phyloP scores from a whole-genome alignment of 768 basidiomycete species.

The Russula earlei region DNA sequence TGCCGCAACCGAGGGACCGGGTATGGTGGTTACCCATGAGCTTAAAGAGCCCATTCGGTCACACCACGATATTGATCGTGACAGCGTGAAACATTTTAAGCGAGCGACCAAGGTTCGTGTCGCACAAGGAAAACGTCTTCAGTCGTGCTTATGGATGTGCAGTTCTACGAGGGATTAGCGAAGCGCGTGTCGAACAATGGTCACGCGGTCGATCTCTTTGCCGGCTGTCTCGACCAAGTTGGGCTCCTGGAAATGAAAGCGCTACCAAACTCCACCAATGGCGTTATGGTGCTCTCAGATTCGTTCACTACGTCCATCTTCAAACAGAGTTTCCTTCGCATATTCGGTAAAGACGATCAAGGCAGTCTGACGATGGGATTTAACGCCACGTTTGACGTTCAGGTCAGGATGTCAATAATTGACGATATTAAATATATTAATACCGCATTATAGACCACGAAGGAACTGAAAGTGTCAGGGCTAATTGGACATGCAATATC shows the following conservation, averaged over 20 bases:
- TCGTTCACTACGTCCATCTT: constrained; percentile 97
- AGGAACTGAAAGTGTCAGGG: constrained; percentile 97
- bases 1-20: constrained; percentile 92
- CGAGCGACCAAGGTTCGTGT: constrained; percentile 78
- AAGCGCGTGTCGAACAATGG: constrained; percentile 92
- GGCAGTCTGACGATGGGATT: constrained; percentile 95
- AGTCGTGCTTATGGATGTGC: neutral
- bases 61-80: constrained; percentile 97
- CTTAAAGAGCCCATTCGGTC: constrained; percentile 95
- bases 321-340: constrained; percentile 93
- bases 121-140: neutral
- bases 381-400: constrained; percentile 97
- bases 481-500: constrained; percentile 97
- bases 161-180: constrained; percentile 95
- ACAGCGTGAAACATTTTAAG: constrained; percentile 95
- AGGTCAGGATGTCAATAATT: constrained; percentile 38
- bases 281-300: constrained; percentile 91
- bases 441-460: constrained; percentile 63
- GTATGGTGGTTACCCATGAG: constrained; percentile 92
- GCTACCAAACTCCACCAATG: constrained; percentile 91
- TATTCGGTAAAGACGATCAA: constrained; percentile 88
- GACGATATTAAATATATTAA: neutral
- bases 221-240: constrained; percentile 96
- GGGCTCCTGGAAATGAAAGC: constrained; percentile 97
- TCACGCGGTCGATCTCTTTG: constrained; percentile 90